Conservation (phyloP, 345 rosid genomes). For the Lumnitzera racemosa region DNA sequence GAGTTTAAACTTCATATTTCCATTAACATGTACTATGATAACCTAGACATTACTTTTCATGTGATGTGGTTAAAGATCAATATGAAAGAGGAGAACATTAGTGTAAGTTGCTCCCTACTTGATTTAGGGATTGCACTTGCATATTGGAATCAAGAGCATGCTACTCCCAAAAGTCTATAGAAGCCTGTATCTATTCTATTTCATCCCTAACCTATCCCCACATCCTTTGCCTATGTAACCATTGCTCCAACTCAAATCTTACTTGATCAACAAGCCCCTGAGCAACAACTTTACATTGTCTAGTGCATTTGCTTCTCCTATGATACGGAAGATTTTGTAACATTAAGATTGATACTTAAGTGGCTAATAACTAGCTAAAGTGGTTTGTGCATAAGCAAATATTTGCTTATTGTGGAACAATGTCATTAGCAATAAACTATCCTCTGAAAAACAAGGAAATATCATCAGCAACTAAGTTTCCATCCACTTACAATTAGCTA, state of each 20-base stretch:
- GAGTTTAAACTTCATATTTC: too few species aligned
- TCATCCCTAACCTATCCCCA: constrained; percentile 69
- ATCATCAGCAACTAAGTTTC: too few species aligned
- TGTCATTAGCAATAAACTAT: too few species aligned
- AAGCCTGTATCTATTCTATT: constrained; percentile 78
- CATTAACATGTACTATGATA: too few species aligned
- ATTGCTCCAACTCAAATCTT: constrained; percentile 84
- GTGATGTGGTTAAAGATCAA: too few species aligned
- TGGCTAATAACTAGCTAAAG: too few species aligned
- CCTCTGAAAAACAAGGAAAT: too few species aligned
- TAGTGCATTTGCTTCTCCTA: constrained; percentile 39
- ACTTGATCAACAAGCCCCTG: constrained; percentile 66
- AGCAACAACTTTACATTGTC: constrained; percentile 66
- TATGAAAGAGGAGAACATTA: background rate
- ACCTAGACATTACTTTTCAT: too few species aligned
- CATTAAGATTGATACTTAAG: background rate
- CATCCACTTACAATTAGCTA: too few species aligned
- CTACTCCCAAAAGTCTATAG: constrained; percentile 88
- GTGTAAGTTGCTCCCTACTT: constrained; percentile 32
- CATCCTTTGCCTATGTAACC: constrained; percentile 97
- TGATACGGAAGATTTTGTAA: background rate
- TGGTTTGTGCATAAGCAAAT: too few species aligned
- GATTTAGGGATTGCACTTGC: constrained; percentile 44
- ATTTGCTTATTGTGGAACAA: too few species aligned
- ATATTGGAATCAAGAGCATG: constrained; percentile 58